These are phyloP conservation scores for Excoecaria cochinchinensis DNA, from an alignment of 345 rosid genomes.

Conservation along the genomic window DNA sequence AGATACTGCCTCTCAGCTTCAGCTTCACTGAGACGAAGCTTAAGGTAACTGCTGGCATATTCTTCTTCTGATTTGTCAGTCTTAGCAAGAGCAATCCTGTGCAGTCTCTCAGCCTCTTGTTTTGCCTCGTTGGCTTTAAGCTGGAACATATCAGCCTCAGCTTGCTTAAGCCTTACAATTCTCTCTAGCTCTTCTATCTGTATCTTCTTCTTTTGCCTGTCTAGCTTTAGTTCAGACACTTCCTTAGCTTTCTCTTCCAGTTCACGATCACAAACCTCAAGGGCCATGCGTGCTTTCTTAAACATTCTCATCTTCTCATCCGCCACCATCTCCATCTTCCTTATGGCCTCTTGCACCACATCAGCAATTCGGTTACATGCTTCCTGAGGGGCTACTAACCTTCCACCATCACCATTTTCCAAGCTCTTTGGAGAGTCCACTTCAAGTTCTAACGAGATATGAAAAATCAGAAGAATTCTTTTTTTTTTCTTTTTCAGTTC, in stretches of 20 bases:
- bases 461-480: conserved; percentile 6
- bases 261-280: conserved; percentile 85
- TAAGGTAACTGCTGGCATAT: conserved; percentile 79
- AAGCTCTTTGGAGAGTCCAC: conserved; percentile 79
- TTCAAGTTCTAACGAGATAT: conserved; percentile 59
- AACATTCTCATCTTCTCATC: conserved; percentile 93
- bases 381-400: conserved; percentile 86
- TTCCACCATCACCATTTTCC: conserved; percentile 78
- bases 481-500: background rate
- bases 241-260: conserved; percentile 92
- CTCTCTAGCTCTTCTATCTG: conserved; percentile 92
- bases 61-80: conserved; percentile 93
- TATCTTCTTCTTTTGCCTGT: conserved; percentile 70
- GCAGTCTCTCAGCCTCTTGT: conserved; percentile 82
- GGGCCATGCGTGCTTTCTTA: conserved; percentile 75
- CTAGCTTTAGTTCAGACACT: conserved; percentile 66
- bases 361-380: conserved; percentile 96
- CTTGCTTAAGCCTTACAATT: conserved; percentile 89
- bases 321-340: conserved; percentile 97
- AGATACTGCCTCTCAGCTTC: conserved; percentile 97
- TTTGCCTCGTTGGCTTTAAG: conserved; percentile 91
- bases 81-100: conserved; percentile 85
- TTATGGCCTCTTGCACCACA: conserved; percentile 87
- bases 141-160: conserved; percentile 99
- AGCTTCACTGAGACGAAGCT: conserved; percentile 88